Evolutionary conservation across 805 yeast species (phyloP).

Genomic region (Jamesozyma gamospora): DNA sequence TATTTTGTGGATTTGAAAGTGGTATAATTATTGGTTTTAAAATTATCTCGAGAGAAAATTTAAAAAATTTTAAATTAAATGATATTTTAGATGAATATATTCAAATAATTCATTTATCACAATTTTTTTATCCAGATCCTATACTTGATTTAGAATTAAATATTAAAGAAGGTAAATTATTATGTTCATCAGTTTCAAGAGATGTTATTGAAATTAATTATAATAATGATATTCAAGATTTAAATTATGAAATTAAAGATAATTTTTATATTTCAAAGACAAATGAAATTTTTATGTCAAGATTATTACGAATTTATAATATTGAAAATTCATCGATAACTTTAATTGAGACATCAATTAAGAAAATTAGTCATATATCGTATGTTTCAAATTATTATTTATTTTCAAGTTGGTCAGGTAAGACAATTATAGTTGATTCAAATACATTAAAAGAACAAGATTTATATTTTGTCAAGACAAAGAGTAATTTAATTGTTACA

Average conservation of each 20-base stretch:
- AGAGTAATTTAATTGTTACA: slow-evolving; percentile 15
- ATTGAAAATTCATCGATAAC: background rate
- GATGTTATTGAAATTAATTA: background rate
- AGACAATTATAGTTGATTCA: slow-evolving; percentile 8
- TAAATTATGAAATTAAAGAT: background rate
- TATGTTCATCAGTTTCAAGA: slow-evolving; percentile 14
- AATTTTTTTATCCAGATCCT: slow-evolving; percentile 23
- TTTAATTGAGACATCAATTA: background rate
- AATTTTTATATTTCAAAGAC: background rate
- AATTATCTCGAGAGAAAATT: background rate
- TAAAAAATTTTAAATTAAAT: background rate
- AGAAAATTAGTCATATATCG: slow-evolving; percentile 12
- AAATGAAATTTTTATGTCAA: slow-evolving; percentile 1
- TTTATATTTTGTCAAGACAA: slow-evolving; percentile 9
- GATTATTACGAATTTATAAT: background rate
- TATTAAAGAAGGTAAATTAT: slow-evolving; percentile 4
- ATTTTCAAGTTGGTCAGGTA: slow-evolving; percentile 19
- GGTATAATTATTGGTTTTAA: slow-evolving; percentile 24
- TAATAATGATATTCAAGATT: background rate
- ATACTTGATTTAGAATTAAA: slow-evolving; percentile 13
- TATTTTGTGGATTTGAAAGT: slow-evolving; percentile 23
- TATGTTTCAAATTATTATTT: slow-evolving; percentile 5
- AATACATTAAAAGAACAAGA: background rate
- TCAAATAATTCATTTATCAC: background rate
- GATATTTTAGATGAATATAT: background rate